Conservation (phyloP, 768 basidiomycete genomes). For the Pleurotus tuoliensis region DNA sequence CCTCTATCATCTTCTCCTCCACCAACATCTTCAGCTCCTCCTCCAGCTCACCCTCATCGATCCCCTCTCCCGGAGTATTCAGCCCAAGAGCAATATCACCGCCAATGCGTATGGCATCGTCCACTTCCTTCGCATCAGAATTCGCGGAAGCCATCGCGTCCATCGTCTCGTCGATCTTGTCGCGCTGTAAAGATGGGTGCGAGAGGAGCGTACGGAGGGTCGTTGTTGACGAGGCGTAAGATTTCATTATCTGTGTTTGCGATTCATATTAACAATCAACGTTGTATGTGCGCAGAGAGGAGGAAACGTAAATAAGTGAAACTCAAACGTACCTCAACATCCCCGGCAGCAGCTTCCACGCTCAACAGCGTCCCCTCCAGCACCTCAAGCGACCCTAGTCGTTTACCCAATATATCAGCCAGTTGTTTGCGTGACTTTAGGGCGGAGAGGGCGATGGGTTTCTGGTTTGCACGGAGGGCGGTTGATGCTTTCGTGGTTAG, state of each 20-base stretch:
- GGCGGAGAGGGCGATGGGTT: constrained; percentile 68
- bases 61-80: constrained; percentile 39
- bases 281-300: background rate
- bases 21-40: constrained; percentile 60
- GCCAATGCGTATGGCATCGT: constrained; percentile 69
- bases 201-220: constrained; percentile 75
- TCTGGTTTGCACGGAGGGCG: constrained; percentile 67
- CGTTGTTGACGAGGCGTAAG: constrained; percentile 78
- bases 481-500: constrained; percentile 61
- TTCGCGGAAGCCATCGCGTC: constrained; percentile 83
- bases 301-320: background rate
- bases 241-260: constrained; percentile 70
- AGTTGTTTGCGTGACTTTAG: constrained; percentile 80
- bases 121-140: constrained; percentile 77
- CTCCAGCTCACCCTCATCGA: constrained; percentile 48
- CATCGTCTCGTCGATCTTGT: constrained; percentile 80
- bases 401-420: constrained; percentile 72
- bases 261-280: background rate
- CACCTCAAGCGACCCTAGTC: constrained; percentile 68
- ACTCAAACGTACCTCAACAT: constrained; percentile 63
- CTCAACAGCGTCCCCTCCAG: constrained; percentile 73
- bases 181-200: constrained; percentile 77
- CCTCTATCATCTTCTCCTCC: constrained; percentile 26
- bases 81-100: constrained; percentile 56
- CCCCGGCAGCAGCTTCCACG: constrained; percentile 87